phyloP scores from a whole-genome alignment of 768 basidiomycete species.

The Clavaria fumosa region DNA sequence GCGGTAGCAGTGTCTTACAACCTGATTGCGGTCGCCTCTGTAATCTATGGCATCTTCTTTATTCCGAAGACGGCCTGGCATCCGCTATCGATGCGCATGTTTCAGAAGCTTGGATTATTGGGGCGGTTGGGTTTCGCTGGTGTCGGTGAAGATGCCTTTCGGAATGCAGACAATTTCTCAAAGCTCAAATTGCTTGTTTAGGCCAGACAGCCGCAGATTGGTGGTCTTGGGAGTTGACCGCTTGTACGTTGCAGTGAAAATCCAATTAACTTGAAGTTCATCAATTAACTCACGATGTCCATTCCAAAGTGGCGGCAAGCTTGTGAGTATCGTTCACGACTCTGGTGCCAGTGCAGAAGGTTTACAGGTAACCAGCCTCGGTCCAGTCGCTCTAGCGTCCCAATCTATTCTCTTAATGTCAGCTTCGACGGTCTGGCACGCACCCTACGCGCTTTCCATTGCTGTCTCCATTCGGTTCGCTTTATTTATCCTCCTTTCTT shows the following conservation, averaged over 20 bases:
- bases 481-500: slow-evolving; percentile 1
- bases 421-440: slow-evolving; percentile 64
- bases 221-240: slow-evolving; percentile 93
- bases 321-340: slow-evolving; percentile 18
- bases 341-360: not conserved
- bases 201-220: slow-evolving; percentile 82
- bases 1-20: slow-evolving; percentile 85
- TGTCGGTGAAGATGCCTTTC: slow-evolving; percentile 30
- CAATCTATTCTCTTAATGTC: slow-evolving; percentile 78
- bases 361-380: slow-evolving; percentile 33
- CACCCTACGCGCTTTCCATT: slow-evolving; percentile 68
- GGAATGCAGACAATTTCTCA: not conserved
- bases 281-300: not conserved
- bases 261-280: not conserved
- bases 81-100: slow-evolving; percentile 47
- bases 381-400: slow-evolving; percentile 68
- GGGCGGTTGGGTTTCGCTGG: slow-evolving; percentile 71
- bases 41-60: slow-evolving; percentile 47
- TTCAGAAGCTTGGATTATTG: slow-evolving; percentile 40
- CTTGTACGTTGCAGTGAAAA: slow-evolving; percentile 12
- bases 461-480: slow-evolving; percentile 73
- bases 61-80: slow-evolving; percentile 69
- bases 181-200: slow-evolving; percentile 8
- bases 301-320: slow-evolving; percentile 28
- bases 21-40: slow-evolving; percentile 49